Base-by-base conservation (phyloP, 2,329 filamentous ascomycete species). In the Achaetomium macrosporum region DNA sequence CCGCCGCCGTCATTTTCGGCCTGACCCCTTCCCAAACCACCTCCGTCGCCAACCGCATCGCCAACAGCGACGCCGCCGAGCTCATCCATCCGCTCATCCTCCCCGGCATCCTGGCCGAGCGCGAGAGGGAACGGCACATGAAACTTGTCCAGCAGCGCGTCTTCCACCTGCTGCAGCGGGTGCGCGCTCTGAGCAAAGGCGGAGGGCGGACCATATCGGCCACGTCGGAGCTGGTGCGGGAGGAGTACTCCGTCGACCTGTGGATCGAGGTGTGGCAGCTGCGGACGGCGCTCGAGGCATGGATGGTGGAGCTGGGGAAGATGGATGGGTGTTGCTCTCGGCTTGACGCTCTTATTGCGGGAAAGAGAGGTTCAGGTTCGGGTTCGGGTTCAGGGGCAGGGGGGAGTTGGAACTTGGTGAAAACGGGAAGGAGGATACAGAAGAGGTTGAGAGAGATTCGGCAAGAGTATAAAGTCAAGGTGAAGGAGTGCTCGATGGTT, bases 221-320 rank as follows among this genome's bases (percentile, higher is more conserved):
- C 33, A 36, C 4, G 33, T 7, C 12, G 33, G n/a, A 5, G 33
- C n/a, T 15, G 33, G 33, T 5, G 6, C 12, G 11, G 33, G n/a
- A 36, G 33, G 33, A 36, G 8, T 10, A 15, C 11, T 36, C 33
- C 11, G 54, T 51, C 10, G 2, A 29, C n/a, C 47, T 60, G 2
- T 64, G 64, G 62, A 43, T 61, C 1, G 31, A 57, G 9, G 57
- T 59, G 5, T 61, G 57, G 33, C 44, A 48, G n/a, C 40, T 63
- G 2, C 54, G 54, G n/a, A 58, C 50, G 2, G 58, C 53, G 0
- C 19, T 65, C 5, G 33, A 51, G 31, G 57, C 42, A 2, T 63
- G 63, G 59, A 53, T 58, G 40, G 30, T 16, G 0, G 57, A 65
- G 33, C 47, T 65, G 11, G 19, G 36, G 1, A 59, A 60, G 13